Base-by-base conservation (phyloP, 2,329 filamentous ascomycete species). In the Penicillium occitanis region DNA sequence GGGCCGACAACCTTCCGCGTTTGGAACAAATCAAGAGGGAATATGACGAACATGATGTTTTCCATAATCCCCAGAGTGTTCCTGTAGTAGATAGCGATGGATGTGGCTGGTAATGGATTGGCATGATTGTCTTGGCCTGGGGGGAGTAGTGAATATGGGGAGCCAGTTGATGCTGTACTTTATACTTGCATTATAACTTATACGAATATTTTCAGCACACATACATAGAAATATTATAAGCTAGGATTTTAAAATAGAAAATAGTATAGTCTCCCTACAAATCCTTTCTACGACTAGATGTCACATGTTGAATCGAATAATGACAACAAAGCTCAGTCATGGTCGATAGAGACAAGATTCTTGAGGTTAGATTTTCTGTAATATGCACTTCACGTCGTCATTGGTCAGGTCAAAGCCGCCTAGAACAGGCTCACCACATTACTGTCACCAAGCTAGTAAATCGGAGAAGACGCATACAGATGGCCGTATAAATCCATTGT, bases 21-120 rank as follows among this genome's bases (percentile, higher is more conserved):
- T 75, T 88, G 62, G 76, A 81, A 61, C 62, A 73, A 59, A 78
- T 88, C 58, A 89, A 89, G 76, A 70, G 74, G 4, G 75, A 72
- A 1, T 83, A 83, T 74, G 87, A 88, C 70, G 83, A 85, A 0
- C 69, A 73, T 0, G 81, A 87, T 67, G 61, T 87, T 0, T 88
- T 88, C 69, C 82, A 83, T 60, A 88, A 88, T 68, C 85, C 86
- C 0, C 86, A 88, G 73, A 87, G 76, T 57, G 73, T 78, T 8
- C 44, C 61, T n/a, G 46, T 63, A 1, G 33, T 7, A 35, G 37
- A 33, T 5, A 14, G 17, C 3, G 35, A 8, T 25, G 37, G 30
- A n/a, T 55, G 50, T 30, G 48, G 2, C 13, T 51, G 22, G 22
- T 51, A 28, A 30, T 17, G 13, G 22, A 51, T 17, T 51, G 25